Conservation (phyloP, 768 basidiomycete genomes). For the Leccinum barrowsii region DNA sequence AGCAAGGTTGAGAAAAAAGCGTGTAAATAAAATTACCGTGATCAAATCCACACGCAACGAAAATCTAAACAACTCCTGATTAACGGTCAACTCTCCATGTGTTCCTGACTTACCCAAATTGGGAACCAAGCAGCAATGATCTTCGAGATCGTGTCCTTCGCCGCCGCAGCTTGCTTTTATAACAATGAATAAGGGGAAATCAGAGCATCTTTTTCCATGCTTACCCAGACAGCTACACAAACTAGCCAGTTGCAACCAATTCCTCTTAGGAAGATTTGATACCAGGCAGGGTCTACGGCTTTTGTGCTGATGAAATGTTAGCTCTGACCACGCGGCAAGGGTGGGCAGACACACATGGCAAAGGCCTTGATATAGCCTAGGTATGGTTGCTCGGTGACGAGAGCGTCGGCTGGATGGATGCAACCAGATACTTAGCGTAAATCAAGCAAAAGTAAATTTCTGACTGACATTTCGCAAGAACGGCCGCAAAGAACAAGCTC, state of each 20-base stretch:
- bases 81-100: background rate
- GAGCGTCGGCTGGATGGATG: slow-evolving; percentile 51
- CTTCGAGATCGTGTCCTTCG: slow-evolving; percentile 69
- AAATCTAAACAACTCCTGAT: background rate
- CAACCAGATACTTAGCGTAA: background rate
- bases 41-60: slow-evolving; percentile 68
- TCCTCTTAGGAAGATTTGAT: slow-evolving; percentile 69
- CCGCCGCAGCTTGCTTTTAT: slow-evolving; percentile 62
- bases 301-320: slow-evolving; percentile 45
- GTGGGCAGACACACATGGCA: slow-evolving; percentile 48
- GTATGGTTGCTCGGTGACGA: slow-evolving; percentile 60
- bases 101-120: slow-evolving; percentile 54
- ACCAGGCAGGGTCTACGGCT: slow-evolving; percentile 62
- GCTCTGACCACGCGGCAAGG: background rate
- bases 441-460: background rate
- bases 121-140: slow-evolving; percentile 69
- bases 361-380: slow-evolving; percentile 47
- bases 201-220: slow-evolving; percentile 15
- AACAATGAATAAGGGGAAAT: background rate
- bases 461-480: slow-evolving; percentile 60
- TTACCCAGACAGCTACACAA: slow-evolving; percentile 58
- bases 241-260: slow-evolving; percentile 80
- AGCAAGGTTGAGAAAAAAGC: background rate
- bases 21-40: slow-evolving; percentile 46
- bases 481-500: slow-evolving; percentile 64